Evolutionary conservation across 2,329 filamentous ascomycete genomes (phyloP).

Genomic region (Colletotrichum godetiae): DNA sequence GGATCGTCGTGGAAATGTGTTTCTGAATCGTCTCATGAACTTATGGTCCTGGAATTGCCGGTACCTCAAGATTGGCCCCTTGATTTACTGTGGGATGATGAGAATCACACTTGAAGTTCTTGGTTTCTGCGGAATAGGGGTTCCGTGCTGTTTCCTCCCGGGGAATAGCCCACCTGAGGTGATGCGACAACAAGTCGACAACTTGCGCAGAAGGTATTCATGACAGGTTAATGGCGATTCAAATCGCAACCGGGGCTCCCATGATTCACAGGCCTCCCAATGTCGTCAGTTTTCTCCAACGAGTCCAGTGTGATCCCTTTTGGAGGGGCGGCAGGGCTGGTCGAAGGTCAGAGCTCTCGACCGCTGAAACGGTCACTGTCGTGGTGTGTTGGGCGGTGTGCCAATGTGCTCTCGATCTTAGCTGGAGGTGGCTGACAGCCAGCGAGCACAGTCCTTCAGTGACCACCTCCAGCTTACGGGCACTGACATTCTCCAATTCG

Average conservation of each 20-base stretch:
- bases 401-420: background rate
- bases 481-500: background rate
- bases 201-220: background rate
- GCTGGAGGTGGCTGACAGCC: background rate
- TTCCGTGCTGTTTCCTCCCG: background rate
- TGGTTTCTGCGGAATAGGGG: background rate
- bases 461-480: background rate
- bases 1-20: constrained; percentile 2
- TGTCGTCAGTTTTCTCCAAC: constrained; percentile 9
- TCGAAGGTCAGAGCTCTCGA: constrained; percentile 25
- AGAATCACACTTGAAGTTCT: background rate
- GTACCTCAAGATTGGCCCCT: background rate
- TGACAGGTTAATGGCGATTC: background rate
- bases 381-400: constrained; percentile 12
- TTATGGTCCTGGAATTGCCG: background rate
- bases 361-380: constrained; percentile 30
- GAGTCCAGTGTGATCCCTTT: background rate
- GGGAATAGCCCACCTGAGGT: background rate
- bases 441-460: constrained; percentile 17
- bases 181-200: background rate
- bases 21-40: background rate
- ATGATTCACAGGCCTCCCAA: background rate
- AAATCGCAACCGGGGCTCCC: background rate
- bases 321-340: constrained; percentile 14
- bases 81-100: background rate